Base-by-base conservation (phyloP, 805 yeast genomes). In the Kazachstania psychrophila region DNA sequence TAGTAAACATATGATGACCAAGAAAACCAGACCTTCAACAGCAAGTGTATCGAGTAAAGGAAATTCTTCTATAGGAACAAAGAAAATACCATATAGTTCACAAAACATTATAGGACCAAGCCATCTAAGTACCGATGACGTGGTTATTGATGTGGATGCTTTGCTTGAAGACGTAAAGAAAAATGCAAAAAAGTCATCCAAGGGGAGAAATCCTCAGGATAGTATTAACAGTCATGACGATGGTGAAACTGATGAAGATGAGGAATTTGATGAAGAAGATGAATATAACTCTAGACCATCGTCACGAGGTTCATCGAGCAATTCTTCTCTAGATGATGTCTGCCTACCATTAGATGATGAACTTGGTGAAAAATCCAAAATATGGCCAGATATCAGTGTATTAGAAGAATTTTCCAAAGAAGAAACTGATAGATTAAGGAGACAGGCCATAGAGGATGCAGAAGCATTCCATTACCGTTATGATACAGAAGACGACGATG, bases 251-350 rank as follows among this genome's bases (percentile, higher is more conserved):
- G 24, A 28, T 16, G 28, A 23, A 10, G 29, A 38, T 22, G 27
- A 33, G 13, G 39, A 36, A n/a, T 30, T 23, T 29, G 43, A 30
- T 12, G 50, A 51, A 5, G 58, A 51, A 15, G 54, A 53, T 5
- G 61, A 58, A 34, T 57, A 61, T 28, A 61, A 61, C 25, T 66
- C 71, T 3, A 62, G 65, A 34, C 71, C 71, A 1, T 61, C 66
- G 2, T 60, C 69, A 1, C 57, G 67, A 43, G 52, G 65, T 24
- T 52, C 62, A 6, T 58, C 68, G 1, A 75, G 73, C 37, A 73
- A 75, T 27, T 78, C 94, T 0, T 83, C 95, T 1, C 62, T 89
- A 40, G 88, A 81, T 54, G 98, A 89, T 60, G 98, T 89, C 18
- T 89, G 96, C 52, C 76, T 86, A 57, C 95, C 95, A 0, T 67